Conservation (phyloP, 352 stramenopile species). For the Globisporangium polare region DNA sequence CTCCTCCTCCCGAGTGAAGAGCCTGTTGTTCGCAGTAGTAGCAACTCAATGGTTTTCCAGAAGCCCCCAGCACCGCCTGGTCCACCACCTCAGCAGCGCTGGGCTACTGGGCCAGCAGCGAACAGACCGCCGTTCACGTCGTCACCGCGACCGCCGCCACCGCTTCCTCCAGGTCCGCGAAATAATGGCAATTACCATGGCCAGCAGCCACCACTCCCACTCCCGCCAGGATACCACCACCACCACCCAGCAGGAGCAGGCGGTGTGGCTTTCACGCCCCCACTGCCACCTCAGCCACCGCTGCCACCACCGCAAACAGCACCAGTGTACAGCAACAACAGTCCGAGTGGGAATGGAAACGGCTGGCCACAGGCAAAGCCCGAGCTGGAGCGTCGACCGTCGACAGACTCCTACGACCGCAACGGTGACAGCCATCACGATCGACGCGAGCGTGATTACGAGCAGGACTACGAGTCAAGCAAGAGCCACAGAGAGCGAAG, state of each 20-base stretch:
- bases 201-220: conserved; percentile 5
- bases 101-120: not conserved
- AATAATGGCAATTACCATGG: conserved; percentile 15
- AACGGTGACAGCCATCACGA: conserved; percentile 7
- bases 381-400: conserved; percentile 9
- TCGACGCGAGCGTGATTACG: not conserved
- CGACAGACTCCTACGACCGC: conserved; percentile 2
- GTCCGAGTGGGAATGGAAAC: conserved; percentile 5
- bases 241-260: not conserved
- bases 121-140: conserved; percentile 14
- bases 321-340: conserved; percentile 10
- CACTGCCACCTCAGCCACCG: conserved; percentile 14
- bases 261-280: conserved; percentile 17
- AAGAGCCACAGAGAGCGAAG: not conserved
- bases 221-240: conserved; percentile 18
- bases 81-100: conserved; percentile 18
- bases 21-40: not conserved
- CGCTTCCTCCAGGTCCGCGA: conserved; percentile 13
- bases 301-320: not conserved
- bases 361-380: not conserved
- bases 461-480: not conserved
- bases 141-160: conserved; percentile 21
- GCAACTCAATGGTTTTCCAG: conserved; percentile 10
- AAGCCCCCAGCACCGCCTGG: conserved; percentile 10
- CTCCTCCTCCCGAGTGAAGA: conserved; percentile 1